Evolutionary conservation across 768 basidiomycete species (phyloP).

Genomic region (Leccinum subgranulosum): DNA sequence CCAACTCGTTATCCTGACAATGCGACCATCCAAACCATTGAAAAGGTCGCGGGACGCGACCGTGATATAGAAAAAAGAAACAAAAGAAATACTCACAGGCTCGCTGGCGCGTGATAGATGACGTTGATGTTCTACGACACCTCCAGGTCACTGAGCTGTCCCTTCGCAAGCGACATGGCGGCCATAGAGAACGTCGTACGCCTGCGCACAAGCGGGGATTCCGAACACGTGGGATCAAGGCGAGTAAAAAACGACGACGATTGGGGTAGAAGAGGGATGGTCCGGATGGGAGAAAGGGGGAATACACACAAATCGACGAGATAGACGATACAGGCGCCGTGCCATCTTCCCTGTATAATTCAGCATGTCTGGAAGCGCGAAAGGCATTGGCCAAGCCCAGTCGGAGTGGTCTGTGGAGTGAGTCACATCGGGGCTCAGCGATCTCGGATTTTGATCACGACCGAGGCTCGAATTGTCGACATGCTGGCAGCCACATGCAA

Average conservation of each 20-base stretch:
- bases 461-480: background rate
- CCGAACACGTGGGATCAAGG: background rate
- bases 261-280: background rate
- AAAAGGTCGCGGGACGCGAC: background rate
- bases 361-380: slow-evolving; percentile 43
- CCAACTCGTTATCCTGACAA: background rate
- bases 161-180: slow-evolving; percentile 33
- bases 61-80: background rate
- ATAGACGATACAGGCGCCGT: slow-evolving; percentile 41
- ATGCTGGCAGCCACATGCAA: background rate
- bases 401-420: background rate
- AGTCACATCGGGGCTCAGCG: background rate
- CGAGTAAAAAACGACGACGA: background rate
- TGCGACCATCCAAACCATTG: background rate
- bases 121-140: slow-evolving; percentile 47
- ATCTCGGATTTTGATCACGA: background rate
- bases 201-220: slow-evolving; percentile 23
- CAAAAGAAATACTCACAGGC: slow-evolving; percentile 29
- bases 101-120: slow-evolving; percentile 42
- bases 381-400: background rate
- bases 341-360: slow-evolving; percentile 34
- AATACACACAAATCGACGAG: slow-evolving; percentile 46
- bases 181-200: slow-evolving; percentile 40
- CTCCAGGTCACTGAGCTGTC: slow-evolving; percentile 28
- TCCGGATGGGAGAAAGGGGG: background rate